Conservation (phyloP, 2,329 filamentous ascomycete genomes). For the Bimuria novae-zelandiae region DNA sequence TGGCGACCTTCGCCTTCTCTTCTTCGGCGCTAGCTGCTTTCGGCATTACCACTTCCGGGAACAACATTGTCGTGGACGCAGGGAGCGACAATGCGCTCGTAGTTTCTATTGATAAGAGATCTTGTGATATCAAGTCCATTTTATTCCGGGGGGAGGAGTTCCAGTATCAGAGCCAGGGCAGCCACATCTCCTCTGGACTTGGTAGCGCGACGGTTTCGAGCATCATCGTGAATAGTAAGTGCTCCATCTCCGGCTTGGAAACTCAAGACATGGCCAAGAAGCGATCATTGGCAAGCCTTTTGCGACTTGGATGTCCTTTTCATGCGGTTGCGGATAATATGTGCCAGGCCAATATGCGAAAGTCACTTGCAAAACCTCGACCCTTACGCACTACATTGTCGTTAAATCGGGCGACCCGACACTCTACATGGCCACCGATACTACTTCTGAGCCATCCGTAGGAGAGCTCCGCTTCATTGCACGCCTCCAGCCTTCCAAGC, state of each 20-base stretch:
- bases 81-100: constrained; percentile 39
- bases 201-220: constrained; percentile 62
- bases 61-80: constrained; percentile 41
- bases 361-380: constrained; percentile 63
- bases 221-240: constrained; percentile 35
- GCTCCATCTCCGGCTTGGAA: no score
- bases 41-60: constrained; percentile 38
- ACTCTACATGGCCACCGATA: constrained; percentile 63
- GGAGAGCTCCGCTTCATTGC: constrained; percentile 68
- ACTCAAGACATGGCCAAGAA: no score
- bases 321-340: no score
- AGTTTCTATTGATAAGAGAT: constrained; percentile 49
- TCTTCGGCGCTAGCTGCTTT: constrained; percentile 41
- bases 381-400: constrained; percentile 68
- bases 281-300: no score
- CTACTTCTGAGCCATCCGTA: constrained; percentile 50
- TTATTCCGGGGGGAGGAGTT: constrained; percentile 63
- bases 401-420: constrained; percentile 63
- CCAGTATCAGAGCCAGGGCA: constrained; percentile 57
- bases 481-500: constrained; percentile 56
- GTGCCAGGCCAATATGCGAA: constrained; percentile 57
- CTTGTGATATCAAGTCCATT: constrained; percentile 68
- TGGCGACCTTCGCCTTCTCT: constrained; percentile 34
- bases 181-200: constrained; percentile 64
- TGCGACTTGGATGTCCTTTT: no score